phyloP scores from a whole-genome alignment of 768 basidiomycete species.

The Suillus sp. region DNA sequence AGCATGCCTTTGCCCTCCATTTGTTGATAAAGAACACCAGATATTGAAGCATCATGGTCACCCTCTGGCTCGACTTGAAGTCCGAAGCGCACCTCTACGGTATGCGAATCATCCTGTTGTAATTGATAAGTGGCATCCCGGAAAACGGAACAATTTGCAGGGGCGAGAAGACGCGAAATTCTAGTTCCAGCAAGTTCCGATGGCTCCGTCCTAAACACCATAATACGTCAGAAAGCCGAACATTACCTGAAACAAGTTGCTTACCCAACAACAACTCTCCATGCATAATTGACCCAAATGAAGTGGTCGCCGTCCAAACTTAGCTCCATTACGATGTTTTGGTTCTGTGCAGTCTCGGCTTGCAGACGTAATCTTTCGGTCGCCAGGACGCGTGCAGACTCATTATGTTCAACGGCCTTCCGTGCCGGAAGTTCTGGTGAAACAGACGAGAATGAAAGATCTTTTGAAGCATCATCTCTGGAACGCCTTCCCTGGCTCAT shows the following conservation, averaged over 20 bases:
- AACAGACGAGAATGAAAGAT: slow-evolving; percentile 40
- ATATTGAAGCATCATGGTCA: slow-evolving; percentile 55
- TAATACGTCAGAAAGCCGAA: slow-evolving; percentile 21
- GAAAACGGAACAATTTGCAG: slow-evolving; percentile 81
- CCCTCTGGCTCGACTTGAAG: slow-evolving; percentile 70
- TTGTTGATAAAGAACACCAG: slow-evolving; percentile 64
- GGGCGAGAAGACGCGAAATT: slow-evolving; percentile 79
- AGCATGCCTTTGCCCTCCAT: slow-evolving; percentile 99
- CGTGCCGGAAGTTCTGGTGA: slow-evolving; percentile 40
- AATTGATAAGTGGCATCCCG: slow-evolving; percentile 83
- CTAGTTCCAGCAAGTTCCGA: slow-evolving; percentile 76
- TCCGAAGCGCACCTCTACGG: slow-evolving; percentile 89
- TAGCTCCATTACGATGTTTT: slow-evolving; percentile 95
- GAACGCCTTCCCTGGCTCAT: slow-evolving; percentile 54
- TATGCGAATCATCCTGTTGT: slow-evolving; percentile 90
- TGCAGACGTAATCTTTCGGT: slow-evolving; percentile 87
- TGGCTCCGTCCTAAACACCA: slow-evolving; percentile 70
- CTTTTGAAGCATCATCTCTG: slow-evolving; percentile 60
- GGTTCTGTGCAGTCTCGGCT: slow-evolving; percentile 93
- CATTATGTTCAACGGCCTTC: slow-evolving; percentile 58
- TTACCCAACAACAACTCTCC: slow-evolving; percentile 89
- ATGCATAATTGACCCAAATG: slow-evolving; percentile 95
- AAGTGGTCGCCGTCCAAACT: slow-evolving; percentile 93
- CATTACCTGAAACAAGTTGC: slow-evolving; percentile 27
- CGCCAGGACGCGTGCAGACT: slow-evolving; percentile 82